Percentiles rank a stretch among this genome's conserved stretches.
phyloP scores from a whole-genome alignment of 2,329 filamentous ascomycete species.

The Cercospora sp. region DNA sequence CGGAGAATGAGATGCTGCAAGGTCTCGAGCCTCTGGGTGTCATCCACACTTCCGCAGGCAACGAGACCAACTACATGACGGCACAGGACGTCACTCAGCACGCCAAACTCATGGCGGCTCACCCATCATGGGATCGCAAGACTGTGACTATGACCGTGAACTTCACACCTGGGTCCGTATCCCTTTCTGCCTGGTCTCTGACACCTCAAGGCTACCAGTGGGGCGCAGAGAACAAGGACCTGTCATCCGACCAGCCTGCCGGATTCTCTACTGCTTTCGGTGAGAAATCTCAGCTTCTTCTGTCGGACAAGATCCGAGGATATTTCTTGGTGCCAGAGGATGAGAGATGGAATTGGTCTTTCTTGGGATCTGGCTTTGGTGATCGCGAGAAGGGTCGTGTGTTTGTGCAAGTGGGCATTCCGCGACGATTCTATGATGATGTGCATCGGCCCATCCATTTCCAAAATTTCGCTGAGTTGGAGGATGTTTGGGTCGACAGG shows the following conservation, averaged over 20 bases:
- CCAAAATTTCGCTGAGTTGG: slow-evolving; percentile 93
- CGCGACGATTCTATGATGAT: slow-evolving; percentile 83
- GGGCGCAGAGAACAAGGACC: slow-evolving; percentile 94
- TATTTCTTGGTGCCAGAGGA: slow-evolving; percentile 95
- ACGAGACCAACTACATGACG: slow-evolving; percentile 95
- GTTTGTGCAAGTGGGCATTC: slow-evolving; percentile 91
- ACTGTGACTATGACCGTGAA: slow-evolving; percentile 93
- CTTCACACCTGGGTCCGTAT: slow-evolving; percentile 95
- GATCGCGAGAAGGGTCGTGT: slow-evolving; percentile 80
- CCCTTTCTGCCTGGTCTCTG: slow-evolving; percentile 87
- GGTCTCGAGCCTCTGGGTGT: slow-evolving; percentile 87
- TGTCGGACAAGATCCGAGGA: slow-evolving; percentile 90
- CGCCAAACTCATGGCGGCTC: slow-evolving; percentile 80
- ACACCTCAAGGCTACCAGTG: slow-evolving; percentile 93
- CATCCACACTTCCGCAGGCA: slow-evolving; percentile 93
- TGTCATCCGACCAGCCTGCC: slow-evolving; percentile 85
- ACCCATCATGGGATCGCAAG: slow-evolving; percentile 81
- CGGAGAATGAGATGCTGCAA: slow-evolving; percentile 86
- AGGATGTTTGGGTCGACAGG: slow-evolving; percentile 94
- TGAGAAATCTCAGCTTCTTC: slow-evolving; percentile 88
- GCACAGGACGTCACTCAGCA: slow-evolving; percentile 93
- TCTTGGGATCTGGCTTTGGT: slow-evolving; percentile 88
- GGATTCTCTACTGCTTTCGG: slow-evolving; percentile 82
- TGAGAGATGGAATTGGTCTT: slow-evolving; percentile 95
- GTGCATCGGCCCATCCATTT: slow-evolving; percentile 93